phyloP scores from a whole-genome alignment of 2,329 filamentous ascomycete genomes.

The Onygenales sp. region DNA sequence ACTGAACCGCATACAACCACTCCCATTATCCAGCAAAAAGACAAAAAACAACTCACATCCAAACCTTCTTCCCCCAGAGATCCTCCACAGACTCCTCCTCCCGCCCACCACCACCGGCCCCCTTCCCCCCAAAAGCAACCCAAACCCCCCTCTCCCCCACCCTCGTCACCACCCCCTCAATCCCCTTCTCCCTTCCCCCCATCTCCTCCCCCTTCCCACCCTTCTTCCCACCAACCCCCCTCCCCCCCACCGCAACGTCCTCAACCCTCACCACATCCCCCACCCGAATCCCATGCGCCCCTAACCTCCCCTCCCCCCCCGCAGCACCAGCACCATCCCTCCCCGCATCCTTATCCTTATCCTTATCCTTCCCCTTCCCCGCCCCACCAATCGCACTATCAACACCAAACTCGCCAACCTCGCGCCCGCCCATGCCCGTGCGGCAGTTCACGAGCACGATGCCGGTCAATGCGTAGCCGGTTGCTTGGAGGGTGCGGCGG shows the following conservation, averaged over 20 bases:
- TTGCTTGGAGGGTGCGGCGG: slow-evolving; percentile 33
- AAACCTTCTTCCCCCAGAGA: slow-evolving; percentile 48
- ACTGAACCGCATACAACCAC: neutral
- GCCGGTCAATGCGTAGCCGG: slow-evolving; percentile 31
- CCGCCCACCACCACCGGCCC: slow-evolving; percentile 21
- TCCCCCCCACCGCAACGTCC: slow-evolving; percentile 20
- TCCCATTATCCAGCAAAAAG: neutral
- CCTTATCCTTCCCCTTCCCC: slow-evolving; percentile 3
- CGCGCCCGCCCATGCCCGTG: slow-evolving; percentile 85
- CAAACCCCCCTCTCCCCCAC: slow-evolving; percentile 33
- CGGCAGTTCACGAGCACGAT: slow-evolving; percentile 65
- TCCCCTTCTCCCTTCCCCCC: slow-evolving; percentile 23
- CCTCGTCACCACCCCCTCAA: slow-evolving; percentile 39
- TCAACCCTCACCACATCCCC: slow-evolving; percentile 40
- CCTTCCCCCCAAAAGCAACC: slow-evolving; percentile 36
- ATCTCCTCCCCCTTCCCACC: slow-evolving; percentile 24
- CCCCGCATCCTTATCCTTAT: slow-evolving; percentile 5
- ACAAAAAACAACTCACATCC: slow-evolving; percentile 45
- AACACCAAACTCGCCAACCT: slow-evolving; percentile 66
- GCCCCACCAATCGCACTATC: slow-evolving; percentile 53
- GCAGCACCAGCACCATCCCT: slow-evolving; percentile 23
- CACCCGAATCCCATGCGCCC: slow-evolving; percentile 37
- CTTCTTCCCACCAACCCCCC: slow-evolving; percentile 14
- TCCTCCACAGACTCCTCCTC: slow-evolving; percentile 38
- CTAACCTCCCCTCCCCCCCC: slow-evolving; percentile 20